Evolutionary conservation across 192 early-diverging fungal species (phyloP), one percentile per base, ranked within the genome.

Genomic region (Jimgerdemannia lactiflua): DNA sequence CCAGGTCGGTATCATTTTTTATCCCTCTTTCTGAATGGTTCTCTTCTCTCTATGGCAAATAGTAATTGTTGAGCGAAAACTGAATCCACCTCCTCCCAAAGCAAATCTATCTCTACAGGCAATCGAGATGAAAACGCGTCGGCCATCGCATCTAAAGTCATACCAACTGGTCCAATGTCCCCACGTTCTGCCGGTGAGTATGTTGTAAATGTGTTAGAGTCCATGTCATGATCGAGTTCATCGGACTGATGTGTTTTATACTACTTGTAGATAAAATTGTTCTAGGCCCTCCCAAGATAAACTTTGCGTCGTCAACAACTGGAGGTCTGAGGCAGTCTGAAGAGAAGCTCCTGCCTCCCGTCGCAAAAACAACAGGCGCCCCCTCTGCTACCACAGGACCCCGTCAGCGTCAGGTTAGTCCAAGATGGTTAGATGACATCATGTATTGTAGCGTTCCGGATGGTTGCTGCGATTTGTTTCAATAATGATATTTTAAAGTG

Each of bases 211-310:
- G 6, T 59, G 14, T 6, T 59, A 10, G 14, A 14, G 6, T 10
- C 14, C 8, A 59, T 14, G 49, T 59, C 29, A 59, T 59, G 49
- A 10, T 86, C 43, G 8, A 6, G 49, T 14, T 10, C 6, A 59
- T 59, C 14, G 49, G 2, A 59, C 49, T 59, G 0, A 59, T 59
- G 49, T 6, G 49, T 59, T 59, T 10, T 59, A 59, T 10, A 2
- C 49, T 59, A 14, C 14, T 59, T 59, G 49, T 59, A 59, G 67
- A 68, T 19, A 68, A 68, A 18, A 68, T 68, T 68, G 67, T 68
- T 41, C 67, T 68, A 20, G 67, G 67, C 18, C 67, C 67, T 9
- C 67, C 67, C 7, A 68, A 68, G 67, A 39, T 41, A 2, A 68
- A 41, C 19, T 68, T 68, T 68, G 67, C 67, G 7, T 68, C 67